Evolutionary conservation across 208 protist genomes (phyloP).

Genomic region (Trypanosoma theileri): DNA sequence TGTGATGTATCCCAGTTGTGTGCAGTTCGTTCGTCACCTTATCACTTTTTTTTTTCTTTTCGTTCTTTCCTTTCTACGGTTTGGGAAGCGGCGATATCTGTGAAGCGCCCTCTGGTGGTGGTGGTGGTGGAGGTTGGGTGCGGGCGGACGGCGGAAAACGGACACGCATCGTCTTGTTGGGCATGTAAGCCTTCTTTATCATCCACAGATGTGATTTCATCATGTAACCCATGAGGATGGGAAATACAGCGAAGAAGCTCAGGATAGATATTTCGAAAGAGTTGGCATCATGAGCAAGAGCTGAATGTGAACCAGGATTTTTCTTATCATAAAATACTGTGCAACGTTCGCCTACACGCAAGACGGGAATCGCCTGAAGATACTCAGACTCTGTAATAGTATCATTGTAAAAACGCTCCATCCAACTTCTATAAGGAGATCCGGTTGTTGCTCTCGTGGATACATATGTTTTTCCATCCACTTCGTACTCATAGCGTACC

Average conservation of each 20-base stretch:
- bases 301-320: slow-evolving; percentile 61
- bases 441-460: slow-evolving; percentile 81
- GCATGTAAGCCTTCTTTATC: slow-evolving; percentile 72
- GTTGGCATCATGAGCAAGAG: slow-evolving; percentile 85
- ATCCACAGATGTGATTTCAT: slow-evolving; percentile 86
- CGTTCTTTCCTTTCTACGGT: slow-evolving; percentile 22
- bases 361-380: slow-evolving; percentile 83
- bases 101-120: slow-evolving; percentile 39
- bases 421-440: slow-evolving; percentile 82
- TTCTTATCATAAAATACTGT: slow-evolving; percentile 88
- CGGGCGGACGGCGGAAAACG: slow-evolving; percentile 65
- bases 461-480: slow-evolving; percentile 78
- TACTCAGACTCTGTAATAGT: slow-evolving; percentile 90
- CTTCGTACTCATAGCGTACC: slow-evolving; percentile 81
- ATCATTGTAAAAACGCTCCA: slow-evolving; percentile 76
- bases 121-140: slow-evolving; percentile 49
- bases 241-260: slow-evolving; percentile 73
- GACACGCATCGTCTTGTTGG: slow-evolving; percentile 78
- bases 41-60: not conserved
- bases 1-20: no score
- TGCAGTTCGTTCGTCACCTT: not conserved
- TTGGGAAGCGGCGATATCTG: slow-evolving; percentile 64
- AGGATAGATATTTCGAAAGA: slow-evolving; percentile 87
- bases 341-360: slow-evolving; percentile 79
- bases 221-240: slow-evolving; percentile 78